Conservation (phyloP, 768 basidiomycete genomes). For the Pleurotus salmoneostramineus region DNA sequence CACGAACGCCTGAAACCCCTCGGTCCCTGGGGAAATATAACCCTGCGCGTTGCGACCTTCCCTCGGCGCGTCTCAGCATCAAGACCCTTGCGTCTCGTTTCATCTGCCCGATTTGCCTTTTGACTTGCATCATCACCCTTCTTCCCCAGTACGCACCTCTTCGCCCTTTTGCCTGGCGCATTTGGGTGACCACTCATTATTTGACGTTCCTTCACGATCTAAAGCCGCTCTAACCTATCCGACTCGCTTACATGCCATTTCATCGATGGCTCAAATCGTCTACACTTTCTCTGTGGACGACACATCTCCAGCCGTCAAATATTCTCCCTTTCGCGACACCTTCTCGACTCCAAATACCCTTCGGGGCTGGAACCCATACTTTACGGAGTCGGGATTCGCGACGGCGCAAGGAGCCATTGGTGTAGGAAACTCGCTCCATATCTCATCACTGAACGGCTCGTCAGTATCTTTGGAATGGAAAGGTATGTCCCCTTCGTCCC, state of each 20-base stretch:
- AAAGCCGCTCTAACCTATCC: no score
- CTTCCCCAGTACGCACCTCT: not conserved
- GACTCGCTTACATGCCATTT: slow-evolving; percentile 8
- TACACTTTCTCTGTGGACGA: slow-evolving; percentile 53
- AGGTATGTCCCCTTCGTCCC: slow-evolving; percentile 36
- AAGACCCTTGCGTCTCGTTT: slow-evolving; percentile 2
- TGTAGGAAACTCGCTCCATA: slow-evolving; percentile 55
- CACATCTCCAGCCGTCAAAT: slow-evolving; percentile 59
- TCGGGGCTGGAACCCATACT: slow-evolving; percentile 71
- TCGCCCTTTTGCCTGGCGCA: not conserved
- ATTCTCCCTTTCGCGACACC: slow-evolving; percentile 58
- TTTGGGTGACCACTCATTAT: not conserved
- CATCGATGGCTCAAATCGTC: slow-evolving; percentile 24
- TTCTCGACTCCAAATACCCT: slow-evolving; percentile 42
- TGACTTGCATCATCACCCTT: not conserved
- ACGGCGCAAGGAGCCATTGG: slow-evolving; percentile 37
- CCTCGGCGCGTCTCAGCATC: slow-evolving; percentile 1
- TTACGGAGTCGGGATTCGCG: slow-evolving; percentile 45
- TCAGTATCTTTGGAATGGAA: slow-evolving; percentile 54
- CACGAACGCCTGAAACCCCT: not conserved
- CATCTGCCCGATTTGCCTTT: not conserved
- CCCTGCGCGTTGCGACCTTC: not conserved
- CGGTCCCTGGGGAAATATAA: not conserved
- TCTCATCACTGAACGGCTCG: slow-evolving; percentile 59
- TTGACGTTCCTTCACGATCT: not conserved